Base-by-base conservation (phyloP, 768 basidiomycete genomes). In the Naganishia friedmannii region DNA sequence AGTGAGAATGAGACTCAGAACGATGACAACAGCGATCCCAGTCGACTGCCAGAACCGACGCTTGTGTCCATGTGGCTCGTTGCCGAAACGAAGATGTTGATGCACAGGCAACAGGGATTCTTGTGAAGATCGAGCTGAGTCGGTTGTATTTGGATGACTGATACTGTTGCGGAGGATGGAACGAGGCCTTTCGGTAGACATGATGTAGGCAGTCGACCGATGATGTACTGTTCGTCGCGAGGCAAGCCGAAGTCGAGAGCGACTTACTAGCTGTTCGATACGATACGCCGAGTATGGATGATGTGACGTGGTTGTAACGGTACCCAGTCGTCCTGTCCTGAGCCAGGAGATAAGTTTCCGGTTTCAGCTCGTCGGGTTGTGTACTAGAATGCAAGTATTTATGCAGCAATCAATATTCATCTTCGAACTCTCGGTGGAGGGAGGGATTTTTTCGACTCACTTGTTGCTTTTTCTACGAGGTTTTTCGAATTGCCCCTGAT, bases 41-140 rank as follows among this genome's bases (percentile, higher is more conserved):
- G 39, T 42, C 42, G 60, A 63, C 13, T 63, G 39, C 60, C 60
- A 63, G 17, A 63, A 63, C 1, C 60, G 60, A 15, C 60, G 60
- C 29, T 19, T 63, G 17, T 63, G 60, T 23, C 42, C 39, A 63
- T 63, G 57, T 3, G 60, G 60, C 23, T 63, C 60, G 39, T 42
- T 63, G 60, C n/a, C 28, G 60, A 63, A 63, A 6, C 42, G 60
- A 28, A 63, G 60, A 29, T 63, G 60, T 15, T 63, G 60, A 23
- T 8, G 42, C 2, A 3, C 8, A 45, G n/a, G 23, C 15, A 46
- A 26, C n/a, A 63, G 42, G 23, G 39, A 42, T 17, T 45, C 23
- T 23, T 26, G 23, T 3, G 60, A 17, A 21, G n/a, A 26, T 13
- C 31, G 15, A 26, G 37, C 23, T n/a, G n/a, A 45, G 39, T 63